Conservation (phyloP, 495 filamentous ascomycete genomes). For the Trichoderma reesei region DNA sequence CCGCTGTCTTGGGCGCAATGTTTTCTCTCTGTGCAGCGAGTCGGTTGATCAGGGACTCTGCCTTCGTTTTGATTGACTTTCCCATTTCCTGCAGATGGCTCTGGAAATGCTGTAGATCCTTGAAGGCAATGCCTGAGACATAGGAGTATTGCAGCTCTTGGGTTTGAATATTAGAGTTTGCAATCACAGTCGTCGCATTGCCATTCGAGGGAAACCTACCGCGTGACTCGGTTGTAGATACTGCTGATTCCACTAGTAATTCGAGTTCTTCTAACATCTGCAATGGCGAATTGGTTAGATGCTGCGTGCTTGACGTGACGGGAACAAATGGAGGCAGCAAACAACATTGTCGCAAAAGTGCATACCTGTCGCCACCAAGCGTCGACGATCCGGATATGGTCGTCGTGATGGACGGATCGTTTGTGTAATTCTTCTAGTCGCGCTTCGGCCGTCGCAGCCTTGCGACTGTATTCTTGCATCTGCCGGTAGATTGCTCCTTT, state of each 20-base stretch:
- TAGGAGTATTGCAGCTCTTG: constrained; percentile 36
- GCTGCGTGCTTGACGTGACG: not conserved
- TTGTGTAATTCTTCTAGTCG: constrained; percentile 69
- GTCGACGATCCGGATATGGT: constrained; percentile 82
- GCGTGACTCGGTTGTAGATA: constrained; percentile 34
- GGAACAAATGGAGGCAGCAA: constrained; percentile 10
- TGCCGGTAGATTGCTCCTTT: constrained; percentile 97
- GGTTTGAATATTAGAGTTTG: not conserved
- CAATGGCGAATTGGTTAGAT: constrained; percentile 23
- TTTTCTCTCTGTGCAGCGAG: constrained; percentile 31
- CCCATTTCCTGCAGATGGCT: constrained; percentile 58
- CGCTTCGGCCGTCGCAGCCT: constrained; percentile 65
- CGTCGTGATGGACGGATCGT: constrained; percentile 68
- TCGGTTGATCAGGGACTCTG: constrained; percentile 32
- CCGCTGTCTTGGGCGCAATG: constrained; percentile 52
- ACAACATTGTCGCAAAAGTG: constrained; percentile 15
- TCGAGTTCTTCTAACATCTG: constrained; percentile 83
- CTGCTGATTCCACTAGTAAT: constrained; percentile 47
- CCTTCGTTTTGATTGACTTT: constrained; percentile 35
- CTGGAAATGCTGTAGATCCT: constrained; percentile 63
- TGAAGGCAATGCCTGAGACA: constrained; percentile 51
- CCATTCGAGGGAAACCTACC: constrained; percentile 33
- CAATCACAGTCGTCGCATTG: not conserved
- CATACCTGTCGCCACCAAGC: constrained; percentile 85
- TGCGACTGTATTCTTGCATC: constrained; percentile 94